Percentiles rank a stretch among this genome's conserved stretches.
Conservation (phyloP, 1,284 basidiomycete genomes). For the Melampsora abietis-canadensis region DNA sequence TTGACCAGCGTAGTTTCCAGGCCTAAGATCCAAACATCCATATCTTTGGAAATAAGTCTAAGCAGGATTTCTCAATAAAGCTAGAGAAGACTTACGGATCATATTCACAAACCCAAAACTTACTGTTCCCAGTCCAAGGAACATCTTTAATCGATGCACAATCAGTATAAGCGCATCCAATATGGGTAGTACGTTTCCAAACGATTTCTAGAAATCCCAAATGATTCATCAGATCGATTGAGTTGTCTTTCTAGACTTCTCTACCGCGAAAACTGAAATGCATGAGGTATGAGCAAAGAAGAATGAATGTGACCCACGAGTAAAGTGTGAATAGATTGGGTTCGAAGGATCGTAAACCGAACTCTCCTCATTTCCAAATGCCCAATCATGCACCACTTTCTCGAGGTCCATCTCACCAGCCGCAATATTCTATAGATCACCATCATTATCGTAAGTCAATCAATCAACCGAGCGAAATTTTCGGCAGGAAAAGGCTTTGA, state of each 20-base stretch:
- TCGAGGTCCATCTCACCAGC: background rate
- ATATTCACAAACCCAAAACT: conserved; percentile 5
- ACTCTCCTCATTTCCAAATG: background rate
- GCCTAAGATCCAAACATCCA: background rate
- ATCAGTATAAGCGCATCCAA: background rate
- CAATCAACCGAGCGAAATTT: background rate
- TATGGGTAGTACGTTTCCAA: conserved; percentile 2
- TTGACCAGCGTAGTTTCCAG: background rate
- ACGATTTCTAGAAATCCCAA: background rate
- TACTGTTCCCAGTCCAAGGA: background rate
- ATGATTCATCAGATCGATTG: background rate
- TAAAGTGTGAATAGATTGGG: background rate
- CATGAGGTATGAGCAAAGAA: no score
- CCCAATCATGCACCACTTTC: background rate
- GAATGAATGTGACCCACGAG: background rate
- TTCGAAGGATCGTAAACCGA: background rate
- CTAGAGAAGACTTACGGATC: background rate
- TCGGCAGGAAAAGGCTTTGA: background rate
- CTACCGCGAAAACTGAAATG: no score
- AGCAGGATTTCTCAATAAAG: no score
- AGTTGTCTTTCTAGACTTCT: background rate
- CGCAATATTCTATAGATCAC: background rate
- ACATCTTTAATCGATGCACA: background rate
- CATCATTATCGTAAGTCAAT: no score
- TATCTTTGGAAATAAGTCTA: background rate